A percentile compares a stretch with the other conserved stretches of the same genome.
These are phyloP conservation scores for Phanerodontia chrysosporium DNA, from an alignment of 768 basidiomycete genomes.

Conservation along the genomic window DNA sequence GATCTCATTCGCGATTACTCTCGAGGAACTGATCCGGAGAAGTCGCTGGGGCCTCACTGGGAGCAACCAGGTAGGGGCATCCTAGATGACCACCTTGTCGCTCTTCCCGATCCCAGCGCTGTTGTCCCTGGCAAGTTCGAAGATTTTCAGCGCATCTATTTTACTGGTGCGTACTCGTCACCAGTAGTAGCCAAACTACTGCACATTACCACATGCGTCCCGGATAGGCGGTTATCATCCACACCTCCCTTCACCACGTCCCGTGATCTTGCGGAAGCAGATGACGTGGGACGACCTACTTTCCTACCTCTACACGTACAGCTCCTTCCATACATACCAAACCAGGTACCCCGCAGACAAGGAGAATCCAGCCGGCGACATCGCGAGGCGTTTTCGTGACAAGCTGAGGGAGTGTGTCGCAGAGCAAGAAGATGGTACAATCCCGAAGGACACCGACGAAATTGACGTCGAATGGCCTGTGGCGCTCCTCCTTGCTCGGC, in stretches of 20 bases:
- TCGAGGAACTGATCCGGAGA: slow-evolving; percentile 50
- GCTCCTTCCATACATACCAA: slow-evolving; percentile 63
- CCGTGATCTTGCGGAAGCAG: slow-evolving; percentile 51
- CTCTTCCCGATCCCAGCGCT: slow-evolving; percentile 50
- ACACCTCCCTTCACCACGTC: slow-evolving; percentile 30
- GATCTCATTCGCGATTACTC: slow-evolving; percentile 58
- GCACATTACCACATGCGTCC: neutral
- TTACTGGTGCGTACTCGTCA: slow-evolving; percentile 43
- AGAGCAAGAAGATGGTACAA: slow-evolving; percentile 7
- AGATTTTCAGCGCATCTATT: slow-evolving; percentile 51
- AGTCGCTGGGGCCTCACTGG: slow-evolving; percentile 70
- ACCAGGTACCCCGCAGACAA: slow-evolving; percentile 58
- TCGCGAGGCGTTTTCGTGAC: slow-evolving; percentile 62
- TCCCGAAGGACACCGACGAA: slow-evolving; percentile 19
- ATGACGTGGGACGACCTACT: slow-evolving; percentile 66
- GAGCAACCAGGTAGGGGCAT: slow-evolving; percentile 77
- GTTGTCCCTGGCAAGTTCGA: slow-evolving; percentile 33
- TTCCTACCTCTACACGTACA: slow-evolving; percentile 67
- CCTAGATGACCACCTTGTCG: slow-evolving; percentile 64
- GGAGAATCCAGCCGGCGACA: slow-evolving; percentile 48
- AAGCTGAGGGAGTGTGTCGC: slow-evolving; percentile 38
- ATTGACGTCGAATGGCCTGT: slow-evolving; percentile 36
- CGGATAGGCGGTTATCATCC: slow-evolving; percentile 38
- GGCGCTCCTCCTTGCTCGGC: slow-evolving; percentile 23
- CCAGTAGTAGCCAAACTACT: neutral